Evolutionary conservation across 2,329 filamentous ascomycete genomes (phyloP), one percentile per base, ranked within the genome.

Genomic region (Zasmidium angulare): DNA sequence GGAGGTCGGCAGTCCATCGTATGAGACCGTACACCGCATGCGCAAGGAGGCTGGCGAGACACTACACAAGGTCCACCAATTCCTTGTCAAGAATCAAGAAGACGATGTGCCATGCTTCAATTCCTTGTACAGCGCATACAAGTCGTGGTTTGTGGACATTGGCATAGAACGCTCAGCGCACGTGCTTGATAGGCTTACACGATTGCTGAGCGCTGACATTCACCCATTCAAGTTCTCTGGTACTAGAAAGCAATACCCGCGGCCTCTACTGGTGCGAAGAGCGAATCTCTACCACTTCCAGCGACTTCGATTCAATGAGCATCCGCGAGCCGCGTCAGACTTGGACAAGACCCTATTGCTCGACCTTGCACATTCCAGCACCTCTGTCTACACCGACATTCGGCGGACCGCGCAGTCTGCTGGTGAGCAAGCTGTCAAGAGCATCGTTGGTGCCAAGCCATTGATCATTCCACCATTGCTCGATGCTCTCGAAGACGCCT

Each of bases 71-170:
- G 91, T 96, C 0, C 96, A 99, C 75, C 77, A 82, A 1, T 99
- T 97, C 78, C 79, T 99, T 59, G 88, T 86, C 19, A 79, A 86
- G 62, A 87, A 93, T 61, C 93, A 96, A 72, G 91, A 98, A 72
- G 95, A 99, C 71, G 95, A 99, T 72, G 95, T 99, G 0, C 87
- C 90, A 17, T 97, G 92, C 76, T 99, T 99, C 77, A 96, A 92
- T 22, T 87, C 93, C 0, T 78, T 99, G 1, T 99, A 96, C 75
- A 89, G 89, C 21, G 91, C 93, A 1, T 99, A 97, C 74, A 84
- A 91, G 47, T 95, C 91, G 9, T 99, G 93, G 92, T 98, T 99
- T 69, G 92, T 96, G 1, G 95, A 99, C 70, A 93, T 99, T 46
- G 95, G 96, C 19, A 96, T 97, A 61, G 95, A 99, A 76, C 85